These are phyloP conservation scores for Austropuccinia psidii DNA, from an alignment of 1,284 basidiomycete species.

Conservation along the genomic window DNA sequence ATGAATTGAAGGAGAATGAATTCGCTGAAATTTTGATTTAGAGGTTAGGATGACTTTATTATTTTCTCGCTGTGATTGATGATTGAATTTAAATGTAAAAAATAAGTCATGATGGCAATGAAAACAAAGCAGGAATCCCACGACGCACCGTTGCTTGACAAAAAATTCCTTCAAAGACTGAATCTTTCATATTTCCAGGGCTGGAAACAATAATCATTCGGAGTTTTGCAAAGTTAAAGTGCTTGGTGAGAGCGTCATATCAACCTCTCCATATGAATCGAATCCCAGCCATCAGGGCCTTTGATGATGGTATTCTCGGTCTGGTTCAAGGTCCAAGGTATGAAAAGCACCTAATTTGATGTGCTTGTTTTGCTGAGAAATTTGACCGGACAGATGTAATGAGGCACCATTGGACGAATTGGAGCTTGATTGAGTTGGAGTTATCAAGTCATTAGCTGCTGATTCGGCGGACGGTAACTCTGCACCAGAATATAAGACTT, in stretches of 20 bases:
- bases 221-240: slow-evolving; percentile 74
- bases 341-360: slow-evolving; percentile 93
- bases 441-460: no score
- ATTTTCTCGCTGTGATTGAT: slow-evolving; percentile 57
- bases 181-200: slow-evolving; percentile 89
- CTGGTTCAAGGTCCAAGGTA: slow-evolving; percentile 85
- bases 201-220: slow-evolving; percentile 91
- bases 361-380: slow-evolving; percentile 80
- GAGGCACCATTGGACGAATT: slow-evolving; percentile 51
- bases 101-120: background rate
- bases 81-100: no score
- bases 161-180: slow-evolving; percentile 76
- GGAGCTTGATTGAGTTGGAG: background rate
- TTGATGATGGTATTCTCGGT: slow-evolving; percentile 90
- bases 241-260: slow-evolving; percentile 79
- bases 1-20: slow-evolving; percentile 87
- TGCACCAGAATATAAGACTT: slow-evolving; percentile 24
- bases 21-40: slow-evolving; percentile 75
- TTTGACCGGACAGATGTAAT: slow-evolving; percentile 78
- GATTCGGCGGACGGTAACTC: slow-evolving; percentile 25
- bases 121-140: background rate
- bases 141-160: slow-evolving; percentile 58
- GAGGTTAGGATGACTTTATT: slow-evolving; percentile 61
- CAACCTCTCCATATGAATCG: slow-evolving; percentile 70
- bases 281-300: slow-evolving; percentile 72